Evolutionary conservation across 2,329 filamentous ascomycete genomes (phyloP).

Genomic region (Ambrosiella cleistominuta): DNA sequence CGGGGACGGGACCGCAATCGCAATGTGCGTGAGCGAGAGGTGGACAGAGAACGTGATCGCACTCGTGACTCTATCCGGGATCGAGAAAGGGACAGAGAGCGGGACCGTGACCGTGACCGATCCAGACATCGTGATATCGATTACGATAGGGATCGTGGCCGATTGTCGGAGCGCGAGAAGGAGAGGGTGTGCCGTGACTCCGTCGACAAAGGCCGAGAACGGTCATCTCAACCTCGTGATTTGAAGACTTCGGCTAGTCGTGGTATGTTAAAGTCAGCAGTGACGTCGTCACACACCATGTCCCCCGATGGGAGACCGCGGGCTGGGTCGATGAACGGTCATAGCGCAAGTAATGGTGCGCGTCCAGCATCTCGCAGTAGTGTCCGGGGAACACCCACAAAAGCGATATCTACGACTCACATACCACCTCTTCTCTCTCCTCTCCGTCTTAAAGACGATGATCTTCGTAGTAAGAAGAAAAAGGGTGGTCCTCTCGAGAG

Average conservation of each 20-base stretch:
- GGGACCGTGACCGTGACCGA: not conserved
- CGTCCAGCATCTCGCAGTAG: not conserved
- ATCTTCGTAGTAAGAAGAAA: slow-evolving; percentile 3
- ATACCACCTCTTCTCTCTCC: slow-evolving; percentile 37
- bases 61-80: not conserved
- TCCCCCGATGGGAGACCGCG: slow-evolving; percentile 20
- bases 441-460: slow-evolving; percentile 22
- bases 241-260: slow-evolving; percentile 22
- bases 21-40: not conserved
- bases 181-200: not conserved
- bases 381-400: slow-evolving; percentile 10
- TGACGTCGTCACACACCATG: not conserved
- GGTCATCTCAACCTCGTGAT: slow-evolving; percentile 4
- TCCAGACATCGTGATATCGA: not conserved
- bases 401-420: slow-evolving; percentile 20
- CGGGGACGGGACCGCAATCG: not conserved
- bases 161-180: not conserved
- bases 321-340: slow-evolving; percentile 27
- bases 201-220: slow-evolving; percentile 4
- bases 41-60: slow-evolving; percentile 1
- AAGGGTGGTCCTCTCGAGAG: not conserved
- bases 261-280: slow-evolving; percentile 19
- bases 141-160: slow-evolving; percentile 4
- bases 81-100: not conserved
- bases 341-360: slow-evolving; percentile 15